Evolutionary conservation across 2,329 filamentous ascomycete species (phyloP), one percentile per base, ranked within the genome.

Genomic region (Lasiodiplodia citricola): DNA sequence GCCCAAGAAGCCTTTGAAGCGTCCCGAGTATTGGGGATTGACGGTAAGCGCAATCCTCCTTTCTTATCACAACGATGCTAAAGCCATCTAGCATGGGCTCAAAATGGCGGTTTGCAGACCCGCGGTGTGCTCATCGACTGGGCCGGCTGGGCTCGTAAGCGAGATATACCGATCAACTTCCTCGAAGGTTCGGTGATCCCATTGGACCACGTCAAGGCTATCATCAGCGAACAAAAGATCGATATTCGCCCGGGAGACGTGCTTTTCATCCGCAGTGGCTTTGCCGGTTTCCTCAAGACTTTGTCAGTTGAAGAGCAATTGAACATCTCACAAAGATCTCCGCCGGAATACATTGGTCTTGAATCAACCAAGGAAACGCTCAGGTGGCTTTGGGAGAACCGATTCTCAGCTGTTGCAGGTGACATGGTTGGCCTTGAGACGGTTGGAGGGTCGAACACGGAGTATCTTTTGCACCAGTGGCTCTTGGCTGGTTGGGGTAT

Each of bases 401-500:
- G 79, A 4, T 85, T 85, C 70, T 78, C 80, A 0, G 84, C 84
- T 16, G 82, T 84, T 8, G 84, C 81, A n/a, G 78, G 80, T 21
- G 80, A 83, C 68, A 78, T 79, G 23, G 78, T 81, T 16, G 80
- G 77, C n/a, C 84, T 85, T 64, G 84, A 86, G 72, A 77, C 80
- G 70, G 5, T 75, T 77, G 2, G 78, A 78, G 1, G 56, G 70
- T 10, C 72, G 55, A 70, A 72, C 23, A 75, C 75, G 16, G 77
- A 71, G 60, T 71, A 70, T 18, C 37, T 68, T 55, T 68, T 79
- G 70, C 81, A 82, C 70, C 74, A 83, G 71, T 84, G 80, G 77
- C 70, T 84, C 13, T 74, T 86, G 1, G 83, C 81, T 0, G 83
- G 84, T 0, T 87, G 85, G 84, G 85, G 85, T 0, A 79, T 85